Evolutionary conservation across 495 filamentous ascomycete species (phyloP).

Genomic region (Neurospora sp.): DNA sequence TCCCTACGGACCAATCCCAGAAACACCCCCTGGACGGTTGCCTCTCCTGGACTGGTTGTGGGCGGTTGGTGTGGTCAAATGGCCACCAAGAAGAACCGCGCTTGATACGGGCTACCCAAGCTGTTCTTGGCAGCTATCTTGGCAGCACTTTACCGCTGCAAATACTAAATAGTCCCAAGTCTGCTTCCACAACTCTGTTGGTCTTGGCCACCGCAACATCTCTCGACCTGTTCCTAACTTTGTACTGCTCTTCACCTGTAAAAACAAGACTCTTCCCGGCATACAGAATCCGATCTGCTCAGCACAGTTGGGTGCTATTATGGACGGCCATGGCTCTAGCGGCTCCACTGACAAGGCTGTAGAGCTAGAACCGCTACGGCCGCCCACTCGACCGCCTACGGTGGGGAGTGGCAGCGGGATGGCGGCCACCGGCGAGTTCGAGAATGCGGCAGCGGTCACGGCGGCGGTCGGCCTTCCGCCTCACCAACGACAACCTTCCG

Average conservation of each 20-base stretch:
- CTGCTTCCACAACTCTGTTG: background rate
- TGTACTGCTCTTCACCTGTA: background rate
- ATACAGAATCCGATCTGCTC: background rate
- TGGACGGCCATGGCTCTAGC: background rate
- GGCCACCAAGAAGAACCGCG: constrained; percentile 19
- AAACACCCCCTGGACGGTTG: background rate
- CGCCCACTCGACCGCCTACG: background rate
- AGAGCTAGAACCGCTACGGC: background rate
- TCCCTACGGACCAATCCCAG: background rate
- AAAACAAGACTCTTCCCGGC: background rate
- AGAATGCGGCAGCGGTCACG: background rate
- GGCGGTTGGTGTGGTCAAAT: background rate
- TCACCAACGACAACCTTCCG: background rate
- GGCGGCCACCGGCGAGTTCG: background rate
- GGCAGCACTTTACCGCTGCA: background rate
- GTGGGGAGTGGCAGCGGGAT: background rate
- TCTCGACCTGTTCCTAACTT: background rate
- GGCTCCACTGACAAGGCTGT: background rate
- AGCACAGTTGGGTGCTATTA: background rate
- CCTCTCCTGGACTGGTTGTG: background rate
- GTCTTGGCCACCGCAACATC: background rate
- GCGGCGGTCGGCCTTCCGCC: background rate
- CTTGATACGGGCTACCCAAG: constrained; percentile 11
- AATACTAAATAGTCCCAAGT: background rate
- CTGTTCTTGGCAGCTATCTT: constrained; percentile 1